Base-by-base conservation (phyloP, 2,329 filamentous ascomycete genomes). In the Neopestalotiopsis sp. region DNA sequence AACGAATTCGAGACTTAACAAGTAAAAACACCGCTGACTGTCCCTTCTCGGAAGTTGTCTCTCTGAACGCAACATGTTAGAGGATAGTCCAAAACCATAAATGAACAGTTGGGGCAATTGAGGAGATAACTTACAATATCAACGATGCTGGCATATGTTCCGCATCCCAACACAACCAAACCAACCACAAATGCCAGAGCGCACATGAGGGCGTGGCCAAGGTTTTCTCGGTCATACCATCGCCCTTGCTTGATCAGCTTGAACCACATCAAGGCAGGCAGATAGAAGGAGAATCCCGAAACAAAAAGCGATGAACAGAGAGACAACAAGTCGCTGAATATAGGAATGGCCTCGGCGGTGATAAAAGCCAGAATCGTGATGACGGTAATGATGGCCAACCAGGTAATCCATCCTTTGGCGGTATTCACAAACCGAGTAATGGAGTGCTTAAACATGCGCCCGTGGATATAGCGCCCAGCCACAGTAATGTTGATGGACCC, bases 311-410 rank as follows among this genome's bases (percentile, higher is more conserved):
- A 80, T 3, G 85, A 86, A 59, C 78, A 82, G 74, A 87, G 84
- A 67, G 84, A 82, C 24, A 94, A 81, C 57, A 94, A 82, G 64
- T 91, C 85, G 71, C 88, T 88, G 82, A 94, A 95, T 77, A 91
- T 90, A 2, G 92, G 92, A 59, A 94, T 91, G 0, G 90, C 88
- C 75, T 92, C 89, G 14, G 92, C 91, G 71, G 94, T 90, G 73
- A 94, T 77, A 86, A 90, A 94, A 3, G 90, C 90, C 13, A 92
- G 66, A 10, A 91, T 65, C 81, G 91, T 94, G 61, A 91, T 78
- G 64, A 77, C 72, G 1, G 85, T 78, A 32, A 89, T 86, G 13
- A 94, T 87, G 3, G 69, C 81, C 17, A 90, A 75, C 92, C 92
- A 93, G 56, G 77, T 74, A 32, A 71, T 70, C 77, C 77, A 79